Evolutionary conservation across 495 filamentous ascomycete species (phyloP), one percentile per base, ranked within the genome.

Genomic region (Tuber brumale): DNA sequence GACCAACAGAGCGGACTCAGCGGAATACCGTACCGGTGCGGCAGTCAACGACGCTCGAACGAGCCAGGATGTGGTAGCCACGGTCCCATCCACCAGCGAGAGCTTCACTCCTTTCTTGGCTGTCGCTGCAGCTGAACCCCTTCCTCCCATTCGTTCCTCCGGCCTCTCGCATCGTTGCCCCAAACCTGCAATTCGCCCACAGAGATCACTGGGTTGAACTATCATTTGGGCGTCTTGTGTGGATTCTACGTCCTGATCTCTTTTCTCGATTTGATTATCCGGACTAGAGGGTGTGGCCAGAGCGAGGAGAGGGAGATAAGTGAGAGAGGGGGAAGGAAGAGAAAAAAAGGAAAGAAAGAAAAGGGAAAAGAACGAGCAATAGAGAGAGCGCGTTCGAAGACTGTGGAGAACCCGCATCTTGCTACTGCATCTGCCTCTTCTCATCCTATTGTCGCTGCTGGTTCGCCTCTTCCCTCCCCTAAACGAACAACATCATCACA

Each of bases 401-500:
- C 57, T 66, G 57, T 66, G 57, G 57, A 35, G 57, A 66, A 66
- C 27, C 31, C 57, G 57, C 57, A 66, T 66, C 57, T 66, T 35
- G 57, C 16, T 31, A 31, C 57, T 27, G 57, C 57, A 66, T 66
- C 57, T 35, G 57, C 14, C 57, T 35, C 57, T 66, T 66, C 57
- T 66, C 57, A 35, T 66, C 57, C 57, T 66, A 66, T 66, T 16
- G 27, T 66, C 27, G 27, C 27, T 35, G 57, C 57, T 66, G 57
- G 57, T 66, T 66, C 57, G 57, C 57, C 57, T 66, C 57, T 35
- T 66, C 57, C 31, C 57, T 35, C n/a, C 57, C 57, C 57, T 18
- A 66, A 66, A 66, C 27, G 57, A 66, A 66, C 57, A 66, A 66
- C 31, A 66, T 66, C 27, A 27, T 66, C 57, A 66, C 57, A 66